phyloP scores from a whole-genome alignment of 345 rosid genomes.

The Diplotaxis tenuifolia region DNA sequence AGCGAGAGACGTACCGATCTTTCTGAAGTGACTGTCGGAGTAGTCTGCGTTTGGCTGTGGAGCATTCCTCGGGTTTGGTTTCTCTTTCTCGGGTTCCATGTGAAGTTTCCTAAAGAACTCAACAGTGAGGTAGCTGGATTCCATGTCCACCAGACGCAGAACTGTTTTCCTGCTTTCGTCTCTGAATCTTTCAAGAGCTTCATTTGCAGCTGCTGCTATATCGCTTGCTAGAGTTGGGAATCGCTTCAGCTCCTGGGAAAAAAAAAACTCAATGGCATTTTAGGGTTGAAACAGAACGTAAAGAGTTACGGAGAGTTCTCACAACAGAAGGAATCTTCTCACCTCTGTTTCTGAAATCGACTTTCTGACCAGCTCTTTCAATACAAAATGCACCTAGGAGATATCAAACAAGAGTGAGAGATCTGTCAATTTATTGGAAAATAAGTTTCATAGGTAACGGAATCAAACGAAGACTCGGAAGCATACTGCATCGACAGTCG shows the following conservation, averaged over 20 bases:
- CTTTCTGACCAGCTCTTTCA: slow-evolving; percentile 96
- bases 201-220: slow-evolving; percentile 96
- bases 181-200: slow-evolving; percentile 87
- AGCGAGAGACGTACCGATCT: slow-evolving; percentile 53
- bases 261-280: not conserved
- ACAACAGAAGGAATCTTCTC: slow-evolving; percentile 18
- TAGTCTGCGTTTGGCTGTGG: slow-evolving; percentile 58
- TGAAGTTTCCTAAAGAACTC: slow-evolving; percentile 96
- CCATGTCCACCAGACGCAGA: slow-evolving; percentile 84
- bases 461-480: not conserved
- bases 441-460: not conserved
- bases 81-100: slow-evolving; percentile 74
- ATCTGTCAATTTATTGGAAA: not conserved
- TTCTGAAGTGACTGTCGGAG: slow-evolving; percentile 79
- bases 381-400: slow-evolving; percentile 79
- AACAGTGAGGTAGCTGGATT: slow-evolving; percentile 92
- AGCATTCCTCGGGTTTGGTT: slow-evolving; percentile 41
- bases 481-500: slow-evolving; percentile 95
- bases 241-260: slow-evolving; percentile 75
- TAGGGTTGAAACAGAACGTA: not conserved
- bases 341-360: slow-evolving; percentile 94
- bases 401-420: slow-evolving; percentile 8
- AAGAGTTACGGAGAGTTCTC: not conserved
- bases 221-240: slow-evolving; percentile 85
- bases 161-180: slow-evolving; percentile 90